These are phyloP conservation scores for Ormosia emarginata DNA, from an alignment of 306 rosid species.

Conservation along the genomic window DNA sequence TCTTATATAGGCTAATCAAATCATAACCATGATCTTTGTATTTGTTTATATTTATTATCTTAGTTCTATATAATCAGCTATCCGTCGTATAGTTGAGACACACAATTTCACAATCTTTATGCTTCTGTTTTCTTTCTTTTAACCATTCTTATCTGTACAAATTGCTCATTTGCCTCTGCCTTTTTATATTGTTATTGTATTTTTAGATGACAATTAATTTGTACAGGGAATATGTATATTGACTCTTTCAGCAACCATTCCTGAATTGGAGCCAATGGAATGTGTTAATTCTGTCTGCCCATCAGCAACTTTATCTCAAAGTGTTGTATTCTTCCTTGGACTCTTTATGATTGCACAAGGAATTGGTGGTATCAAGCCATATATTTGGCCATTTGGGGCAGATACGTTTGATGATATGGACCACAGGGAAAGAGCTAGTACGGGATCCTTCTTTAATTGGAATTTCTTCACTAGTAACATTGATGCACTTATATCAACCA, in stretches of 20 bases:
- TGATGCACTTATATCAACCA: conserved; percentile 77
- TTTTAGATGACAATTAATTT: neutral
- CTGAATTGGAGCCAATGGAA: conserved; percentile 54
- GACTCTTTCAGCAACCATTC: conserved; percentile 72
- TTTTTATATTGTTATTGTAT: neutral
- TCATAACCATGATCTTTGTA: no score
- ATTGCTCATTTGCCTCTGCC: neutral
- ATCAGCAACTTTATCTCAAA: conserved; percentile 62
- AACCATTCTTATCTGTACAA: neutral
- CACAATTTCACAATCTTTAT: no score
- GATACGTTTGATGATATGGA: conserved; percentile 93
- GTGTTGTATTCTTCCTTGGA: conserved; percentile 66
- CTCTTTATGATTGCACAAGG: conserved; percentile 79
- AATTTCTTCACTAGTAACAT: conserved; percentile 79
- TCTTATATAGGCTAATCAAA: no score
- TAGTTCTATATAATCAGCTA: no score
- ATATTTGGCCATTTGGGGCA: conserved; percentile 85
- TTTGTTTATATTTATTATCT: no score
- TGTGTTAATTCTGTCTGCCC: conserved; percentile 68
- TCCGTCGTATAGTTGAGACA: no score
- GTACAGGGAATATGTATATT: conserved; percentile 84
- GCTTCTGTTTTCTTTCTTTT: no score
- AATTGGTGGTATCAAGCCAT: conserved; percentile 89
- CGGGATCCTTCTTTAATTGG: conserved; percentile 92
- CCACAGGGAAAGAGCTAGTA: conserved; percentile 62